Evolutionary conservation across 306 rosid species (phyloP).

Genomic region (Glycine latifolia): DNA sequence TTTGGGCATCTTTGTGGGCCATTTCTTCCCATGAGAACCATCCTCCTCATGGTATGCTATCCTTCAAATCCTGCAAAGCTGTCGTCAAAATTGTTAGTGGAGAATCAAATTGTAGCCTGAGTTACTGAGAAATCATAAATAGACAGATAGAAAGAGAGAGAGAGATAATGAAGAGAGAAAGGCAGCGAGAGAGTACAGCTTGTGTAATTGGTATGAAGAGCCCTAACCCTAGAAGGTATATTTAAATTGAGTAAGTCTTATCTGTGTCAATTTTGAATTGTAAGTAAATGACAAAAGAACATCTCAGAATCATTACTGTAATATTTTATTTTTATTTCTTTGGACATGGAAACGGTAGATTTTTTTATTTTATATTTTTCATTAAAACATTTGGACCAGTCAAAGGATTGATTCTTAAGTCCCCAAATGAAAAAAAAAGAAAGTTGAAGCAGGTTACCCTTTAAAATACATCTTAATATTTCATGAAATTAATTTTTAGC

Average conservation of each 20-base stretch:
- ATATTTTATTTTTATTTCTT: too few relatives aligned
- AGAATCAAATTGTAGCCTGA: background rate
- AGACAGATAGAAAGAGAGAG: background rate
- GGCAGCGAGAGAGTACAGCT: background rate
- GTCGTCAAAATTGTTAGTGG: background rate
- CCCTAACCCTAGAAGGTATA: conserved; percentile 58
- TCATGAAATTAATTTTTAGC: too few relatives aligned
- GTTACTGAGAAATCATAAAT: too few relatives aligned
- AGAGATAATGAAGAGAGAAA: background rate
- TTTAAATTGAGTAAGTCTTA: conserved; percentile 46
- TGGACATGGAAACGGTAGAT: too few relatives aligned
- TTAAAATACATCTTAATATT: too few relatives aligned
- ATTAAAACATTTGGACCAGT: too few relatives aligned
- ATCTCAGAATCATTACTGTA: background rate
- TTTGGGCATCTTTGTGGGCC: background rate
- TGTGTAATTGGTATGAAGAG: conserved; percentile 22
- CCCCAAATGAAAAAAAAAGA: too few relatives aligned
- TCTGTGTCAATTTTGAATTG: background rate
- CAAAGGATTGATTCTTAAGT: too few relatives aligned
- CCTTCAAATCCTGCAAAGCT: conserved; percentile 10
- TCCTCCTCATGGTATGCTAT: conserved; percentile 58
- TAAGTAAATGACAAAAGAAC: background rate
- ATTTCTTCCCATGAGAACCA: too few relatives aligned
- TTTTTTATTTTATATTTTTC: too few relatives aligned
- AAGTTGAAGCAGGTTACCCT: too few relatives aligned